Evolutionary conservation across 371 early-diverging fungal genomes (phyloP), one percentile per base, ranked within the genome.

Genomic region (Mortierella sp.): DNA sequence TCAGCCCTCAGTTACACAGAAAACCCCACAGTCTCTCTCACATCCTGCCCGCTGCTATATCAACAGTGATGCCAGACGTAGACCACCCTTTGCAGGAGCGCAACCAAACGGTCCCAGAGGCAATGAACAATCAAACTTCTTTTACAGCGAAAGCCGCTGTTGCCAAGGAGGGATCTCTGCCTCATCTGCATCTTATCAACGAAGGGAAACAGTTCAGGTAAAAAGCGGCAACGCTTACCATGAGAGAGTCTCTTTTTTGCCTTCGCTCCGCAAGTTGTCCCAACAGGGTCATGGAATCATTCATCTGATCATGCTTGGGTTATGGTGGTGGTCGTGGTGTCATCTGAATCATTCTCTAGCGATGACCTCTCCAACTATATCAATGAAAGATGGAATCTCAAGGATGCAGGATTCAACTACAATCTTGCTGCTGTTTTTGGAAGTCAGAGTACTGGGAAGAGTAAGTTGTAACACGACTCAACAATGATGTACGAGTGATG

Each of bases 381-480:
- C 90, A 81, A 81, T 41, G 81, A 90, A 28, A 85, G 86, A 55
- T 98, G 98, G 98, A 56, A 83, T 18, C 82, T 98, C 34, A 83
- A 82, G 16, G 91, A 94, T 45, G 85, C 82, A 38, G 99, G 99
- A 27, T 97, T 98, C 70, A 90, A 96, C 81, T 98, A 97, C 79
- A 91, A 96, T 80, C 85, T 97, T 8, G 95, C 97, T 3, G 96
- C 99, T 16, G 96, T 98, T 13, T 97, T 98, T 86, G 99, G 99
- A 49, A 97, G 98, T 24, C 98, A 98, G 83, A 94, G 94, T 79
- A 97, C 98, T 3, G 99, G 99, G 61, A 98, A 98, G 80, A 96
- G 96, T 94, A 88, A 85, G 88, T 67, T 9, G 50, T 23, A 4
- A 42, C 12, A 34, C 31, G 38, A 18, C 13, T 18, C 10, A 46